These are phyloP conservation scores for Dothideomycetidae sp. DNA, from an alignment of 2,329 filamentous ascomycete species.

Conservation along the genomic window DNA sequence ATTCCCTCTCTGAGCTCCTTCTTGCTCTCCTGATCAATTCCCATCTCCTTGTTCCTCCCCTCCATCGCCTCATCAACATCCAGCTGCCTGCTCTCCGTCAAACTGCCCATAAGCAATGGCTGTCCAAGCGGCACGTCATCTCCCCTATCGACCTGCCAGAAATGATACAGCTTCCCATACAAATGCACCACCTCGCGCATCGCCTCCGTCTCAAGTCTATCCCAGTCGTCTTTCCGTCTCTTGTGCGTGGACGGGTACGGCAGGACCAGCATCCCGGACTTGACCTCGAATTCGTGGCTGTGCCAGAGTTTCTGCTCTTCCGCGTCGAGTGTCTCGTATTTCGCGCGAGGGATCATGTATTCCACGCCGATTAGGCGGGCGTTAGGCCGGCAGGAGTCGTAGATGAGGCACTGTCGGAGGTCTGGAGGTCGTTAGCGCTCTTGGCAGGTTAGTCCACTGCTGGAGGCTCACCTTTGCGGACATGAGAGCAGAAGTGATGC, in stretches of 20 bases:
- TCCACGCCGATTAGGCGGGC: slow-evolving; percentile 72
- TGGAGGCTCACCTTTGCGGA: too few relatives aligned
- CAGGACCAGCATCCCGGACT: slow-evolving; percentile 69
- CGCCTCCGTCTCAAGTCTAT: slow-evolving; percentile 60
- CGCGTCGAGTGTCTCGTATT: slow-evolving; percentile 51
- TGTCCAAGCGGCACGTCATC: slow-evolving; percentile 47
- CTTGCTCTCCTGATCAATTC: slow-evolving; percentile 35
- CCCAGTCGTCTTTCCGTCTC: slow-evolving; percentile 51
- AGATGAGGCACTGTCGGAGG: slow-evolving; percentile 72
- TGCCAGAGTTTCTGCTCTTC: slow-evolving; percentile 70
- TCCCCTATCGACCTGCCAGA: slow-evolving; percentile 73
- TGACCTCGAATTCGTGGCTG: slow-evolving; percentile 59
- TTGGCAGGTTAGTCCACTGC: too few relatives aligned
- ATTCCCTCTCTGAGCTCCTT: slow-evolving; percentile 44
- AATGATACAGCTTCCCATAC: slow-evolving; percentile 74
- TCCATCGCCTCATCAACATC: slow-evolving; percentile 32
- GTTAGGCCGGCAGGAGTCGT: slow-evolving; percentile 52
- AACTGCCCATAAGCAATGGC: slow-evolving; percentile 52
- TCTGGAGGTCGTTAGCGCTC: slow-evolving; percentile 39
- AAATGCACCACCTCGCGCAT: slow-evolving; percentile 63
- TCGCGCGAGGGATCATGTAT: slow-evolving; percentile 63
- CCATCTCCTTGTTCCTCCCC: slow-evolving; percentile 38
- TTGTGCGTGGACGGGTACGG: slow-evolving; percentile 37
- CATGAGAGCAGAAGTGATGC: slow-evolving; percentile 73
- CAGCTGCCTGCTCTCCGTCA: slow-evolving; percentile 33